Base-by-base conservation (phyloP, 805 yeast species). In the Candida silvicultrix region DNA sequence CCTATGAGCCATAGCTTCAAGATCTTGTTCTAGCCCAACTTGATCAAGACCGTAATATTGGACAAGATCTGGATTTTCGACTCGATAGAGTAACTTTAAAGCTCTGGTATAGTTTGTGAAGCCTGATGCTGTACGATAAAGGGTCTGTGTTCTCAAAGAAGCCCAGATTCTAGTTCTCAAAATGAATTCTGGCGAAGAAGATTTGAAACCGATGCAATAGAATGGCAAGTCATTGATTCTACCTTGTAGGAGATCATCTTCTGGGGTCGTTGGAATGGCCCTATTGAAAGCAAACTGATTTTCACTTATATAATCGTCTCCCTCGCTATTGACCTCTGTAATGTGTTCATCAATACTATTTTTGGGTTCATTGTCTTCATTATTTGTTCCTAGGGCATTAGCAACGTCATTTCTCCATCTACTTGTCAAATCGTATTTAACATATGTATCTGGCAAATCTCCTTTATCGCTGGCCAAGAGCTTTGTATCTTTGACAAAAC, bases 81-180 rank as follows among this genome's bases (percentile, higher is more conserved):
- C 75, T 39, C 82, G 67, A 54, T 80, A 80, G 7, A 89, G 68
- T 22, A 88, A 66, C 52, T 81, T 81, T 28, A 89, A 74, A 0
- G 96, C 96, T 34, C 74, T 74, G 14, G 77, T 69, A 59, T 89
- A 89, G 59, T 88, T 88, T 78, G 78, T 78, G 58, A 89, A 88
- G 0, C 97, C 96, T 0, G 90, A 78, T 3, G 87, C 72, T 0
- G 97, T 89, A 36, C 96, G 69, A 58, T 83, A 89, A 45, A 89
- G 68, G 0, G 96, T 89, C 59, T 89, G 97, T 2, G 87, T 78
- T 56, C 96, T 71, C 45, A 85, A 65, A 0, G 96, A 86, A 0
- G 95, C 86, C 97, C 97, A 89, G 2, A 88, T 74, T 57, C 96
- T 71, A 0, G 96, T 88, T 60, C 95, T 68, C 50, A 84, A 59